Conservation (phyloP, 805 yeast genomes). For the Metschnikowia gelsemii region DNA sequence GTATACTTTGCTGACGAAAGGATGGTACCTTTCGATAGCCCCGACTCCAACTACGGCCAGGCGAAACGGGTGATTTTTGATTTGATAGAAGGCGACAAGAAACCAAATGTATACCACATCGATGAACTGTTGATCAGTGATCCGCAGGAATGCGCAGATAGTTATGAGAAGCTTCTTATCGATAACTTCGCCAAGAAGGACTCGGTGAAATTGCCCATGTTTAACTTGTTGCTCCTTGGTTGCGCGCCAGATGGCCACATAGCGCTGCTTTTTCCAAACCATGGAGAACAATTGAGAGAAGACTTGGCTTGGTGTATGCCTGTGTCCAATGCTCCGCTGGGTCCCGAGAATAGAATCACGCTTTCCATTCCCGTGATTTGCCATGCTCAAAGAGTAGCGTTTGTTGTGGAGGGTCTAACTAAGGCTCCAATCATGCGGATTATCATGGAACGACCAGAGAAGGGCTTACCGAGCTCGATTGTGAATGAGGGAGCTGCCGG, state of each 20-base stretch:
- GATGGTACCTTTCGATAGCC: constrained; percentile 80
- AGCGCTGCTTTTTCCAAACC: constrained; percentile 94
- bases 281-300: constrained; percentile 79
- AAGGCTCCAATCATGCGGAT: constrained; percentile 90
- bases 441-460: constrained; percentile 95
- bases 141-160: constrained; percentile 92
- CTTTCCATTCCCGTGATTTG: constrained; percentile 92
- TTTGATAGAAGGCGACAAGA: constrained; percentile 49
- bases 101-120: constrained; percentile 80
- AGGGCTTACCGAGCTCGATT: constrained; percentile 89
- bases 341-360: constrained; percentile 83
- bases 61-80: constrained; percentile 83
- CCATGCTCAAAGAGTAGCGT: constrained; percentile 88
- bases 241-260: constrained; percentile 99
- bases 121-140: constrained; percentile 72
- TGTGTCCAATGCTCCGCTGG: constrained; percentile 85
- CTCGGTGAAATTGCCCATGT: constrained; percentile 92
- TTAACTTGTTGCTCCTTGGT: constrained; percentile 86
- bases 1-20: constrained; percentile 96
- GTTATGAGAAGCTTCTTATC: constrained; percentile 81
- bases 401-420: constrained; percentile 94
- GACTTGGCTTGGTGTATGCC: constrained; percentile 94
- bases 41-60: constrained; percentile 86
- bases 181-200: constrained; percentile 94
- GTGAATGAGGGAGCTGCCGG: constrained; percentile 98